Evolutionary conservation across 2,329 filamentous ascomycete genomes (phyloP).

Genomic region (Rhynchosporium graminicola): DNA sequence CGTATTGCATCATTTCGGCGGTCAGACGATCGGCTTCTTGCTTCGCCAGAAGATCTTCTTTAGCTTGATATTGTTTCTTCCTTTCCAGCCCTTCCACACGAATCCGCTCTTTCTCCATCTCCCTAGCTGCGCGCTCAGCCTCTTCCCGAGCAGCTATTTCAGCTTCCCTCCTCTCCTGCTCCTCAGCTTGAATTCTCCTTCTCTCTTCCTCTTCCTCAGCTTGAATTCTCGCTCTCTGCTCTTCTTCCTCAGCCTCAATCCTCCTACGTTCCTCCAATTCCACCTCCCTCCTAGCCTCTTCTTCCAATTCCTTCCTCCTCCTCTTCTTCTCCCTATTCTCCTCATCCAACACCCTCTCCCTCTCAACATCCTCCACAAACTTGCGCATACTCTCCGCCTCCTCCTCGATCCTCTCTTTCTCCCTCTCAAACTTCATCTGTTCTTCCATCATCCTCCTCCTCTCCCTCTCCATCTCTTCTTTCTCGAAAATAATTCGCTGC

Average conservation of each 20-base stretch:
- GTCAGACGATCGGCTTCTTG: conserved; percentile 16
- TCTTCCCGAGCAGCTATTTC: background rate
- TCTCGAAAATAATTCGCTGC: conserved; percentile 10
- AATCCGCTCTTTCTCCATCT: conserved; percentile 8
- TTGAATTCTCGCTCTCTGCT: background rate
- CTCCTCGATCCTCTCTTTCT: conserved; percentile 13
- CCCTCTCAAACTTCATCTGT: conserved; percentile 11
- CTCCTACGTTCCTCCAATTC: conserved; percentile 12
- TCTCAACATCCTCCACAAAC: conserved; percentile 9
- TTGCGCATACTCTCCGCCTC: conserved; percentile 12
- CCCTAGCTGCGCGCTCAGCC: no score
- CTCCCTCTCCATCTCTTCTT: conserved; percentile 18
- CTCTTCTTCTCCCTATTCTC: conserved; percentile 16
- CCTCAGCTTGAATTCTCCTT: conserved; percentile 1
- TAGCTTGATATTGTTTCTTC: background rate
- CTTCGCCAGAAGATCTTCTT: conserved; percentile 12
- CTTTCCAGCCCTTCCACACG: background rate
- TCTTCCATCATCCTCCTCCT: conserved; percentile 12
- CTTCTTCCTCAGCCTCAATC: conserved; percentile 15
- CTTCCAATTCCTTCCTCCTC: conserved; percentile 15
- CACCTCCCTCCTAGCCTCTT: conserved; percentile 11
- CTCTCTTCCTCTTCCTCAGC: conserved; percentile 9
- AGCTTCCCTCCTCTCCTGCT: conserved; percentile 4
- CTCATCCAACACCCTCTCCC: conserved; percentile 6
- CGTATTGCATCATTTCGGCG: conserved; percentile 15